A percentile compares a stretch with the other conserved stretches of the same genome.
phyloP scores from a whole-genome alignment of 495 filamentous ascomycete species.

The Venustampulla echinocandica region DNA sequence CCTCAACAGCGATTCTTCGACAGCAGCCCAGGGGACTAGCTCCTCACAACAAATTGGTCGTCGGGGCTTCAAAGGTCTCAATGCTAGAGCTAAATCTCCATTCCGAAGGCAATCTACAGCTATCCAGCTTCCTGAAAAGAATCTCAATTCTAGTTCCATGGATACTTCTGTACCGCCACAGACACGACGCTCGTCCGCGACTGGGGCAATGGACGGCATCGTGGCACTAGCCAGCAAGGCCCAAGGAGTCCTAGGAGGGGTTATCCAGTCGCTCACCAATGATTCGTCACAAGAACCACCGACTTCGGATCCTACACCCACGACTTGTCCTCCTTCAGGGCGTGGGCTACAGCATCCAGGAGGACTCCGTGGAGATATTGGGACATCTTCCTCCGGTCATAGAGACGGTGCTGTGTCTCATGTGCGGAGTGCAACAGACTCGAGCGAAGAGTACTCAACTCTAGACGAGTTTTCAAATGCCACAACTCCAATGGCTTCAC shows the following conservation, averaged over 20 bases:
- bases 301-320: neutral
- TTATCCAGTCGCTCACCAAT: neutral
- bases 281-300: conserved; percentile 1
- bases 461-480: conserved; percentile 14
- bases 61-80: conserved; percentile 2
- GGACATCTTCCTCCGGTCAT: neutral
- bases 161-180: neutral
- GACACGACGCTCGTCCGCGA: conserved; percentile 4
- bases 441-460: conserved; percentile 17
- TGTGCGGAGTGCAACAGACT: conserved; percentile 14
- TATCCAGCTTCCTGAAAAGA: neutral
- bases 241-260: conserved; percentile 5
- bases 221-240: neutral
- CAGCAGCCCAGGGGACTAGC: neutral
- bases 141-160: neutral
- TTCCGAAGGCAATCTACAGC: conserved; percentile 4
- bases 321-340: neutral
- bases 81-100: conserved; percentile 2
- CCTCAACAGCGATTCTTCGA: neutral
- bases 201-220: neutral
- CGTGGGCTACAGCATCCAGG: neutral
- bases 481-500: conserved; percentile 15
- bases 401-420: neutral
- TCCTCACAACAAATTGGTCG: neutral
- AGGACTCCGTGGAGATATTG: neutral